Base-by-base conservation (phyloP, 148 eudicot genomes). In the Talinum fruticosum region DNA sequence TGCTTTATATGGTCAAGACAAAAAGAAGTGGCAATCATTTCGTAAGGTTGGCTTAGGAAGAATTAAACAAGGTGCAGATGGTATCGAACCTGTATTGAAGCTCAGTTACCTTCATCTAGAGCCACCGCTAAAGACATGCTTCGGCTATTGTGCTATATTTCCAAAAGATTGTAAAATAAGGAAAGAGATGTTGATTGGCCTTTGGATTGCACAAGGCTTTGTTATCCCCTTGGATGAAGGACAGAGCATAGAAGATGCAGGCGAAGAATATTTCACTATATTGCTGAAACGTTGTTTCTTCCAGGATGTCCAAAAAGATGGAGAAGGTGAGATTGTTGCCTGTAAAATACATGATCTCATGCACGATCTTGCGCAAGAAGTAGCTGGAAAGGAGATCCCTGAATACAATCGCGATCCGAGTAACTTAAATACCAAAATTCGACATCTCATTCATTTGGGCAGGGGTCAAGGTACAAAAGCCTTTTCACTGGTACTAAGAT, bases 11-110 rank as follows among this genome's bases (percentile, higher is more conserved):
- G 57, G 53, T 13, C 35, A 65, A 24, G 74, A 74, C 71, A 71
- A 81, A 78, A 74, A 59, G 33, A 77, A 82, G 10, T 87, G 89
- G 89, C 64, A 53, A 44, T 54, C 41, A 2, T 61, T 85, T 28
- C 62, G 69, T 30, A 61, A 79, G 62, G 49, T 69, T 76, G 82
- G 79, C 49, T 57, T 80, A 28, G 77, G 79, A 79, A 75, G 69
- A 62, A 62, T 61, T 0, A 71, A 80, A 4, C 57, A 47, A 44
- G 71, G 59, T 21, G n/a, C n/a, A n/a, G n/a, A n/a, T n/a, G n/a
- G n/a, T n/a, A 76, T 87, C 35, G 51, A 72, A 44, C 77, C 74
- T 7, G 13, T 71, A 36, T 57, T 87, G 75, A 80, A 45, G 57
- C 54, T 86, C 36, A 84, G 83, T 72, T 85, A 85, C 45, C 57